These are phyloP conservation scores for Sporothrix brasiliensis DNA, from an alignment of 2,329 filamentous ascomycete genomes.

Conservation along the genomic window DNA sequence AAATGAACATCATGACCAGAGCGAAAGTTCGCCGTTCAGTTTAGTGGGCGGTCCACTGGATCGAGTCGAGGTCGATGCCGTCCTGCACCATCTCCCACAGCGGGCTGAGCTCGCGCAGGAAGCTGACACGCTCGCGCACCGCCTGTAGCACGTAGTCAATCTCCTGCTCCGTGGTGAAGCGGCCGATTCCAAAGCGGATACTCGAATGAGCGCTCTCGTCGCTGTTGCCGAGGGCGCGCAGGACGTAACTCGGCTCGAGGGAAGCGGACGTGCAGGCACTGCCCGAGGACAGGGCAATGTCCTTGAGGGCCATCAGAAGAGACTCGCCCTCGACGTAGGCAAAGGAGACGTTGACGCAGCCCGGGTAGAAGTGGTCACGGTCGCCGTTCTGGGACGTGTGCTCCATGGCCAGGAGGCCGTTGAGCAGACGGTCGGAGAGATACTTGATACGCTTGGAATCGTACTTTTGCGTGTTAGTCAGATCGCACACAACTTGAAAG, in stretches of 20 bases:
- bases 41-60: conserved; percentile 96
- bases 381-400: conserved; percentile 93
- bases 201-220: conserved; percentile 98
- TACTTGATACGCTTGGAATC: conserved; percentile 81
- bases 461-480: conserved; percentile 62
- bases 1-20: conserved; percentile 18
- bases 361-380: conserved; percentile 80
- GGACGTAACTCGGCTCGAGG: conserved; percentile 92
- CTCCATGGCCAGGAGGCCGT: conserved; percentile 83
- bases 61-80: conserved; percentile 90
- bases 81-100: conserved; percentile 98
- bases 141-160: conserved; percentile 98
- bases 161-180: conserved; percentile 92
- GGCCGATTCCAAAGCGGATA: conserved; percentile 95
- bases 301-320: conserved; percentile 95
- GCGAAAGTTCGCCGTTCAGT: neutral
- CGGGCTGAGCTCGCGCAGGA: conserved; percentile 91
- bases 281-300: conserved; percentile 94
- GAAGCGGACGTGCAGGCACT: conserved; percentile 97
- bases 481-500: conserved; percentile 15
- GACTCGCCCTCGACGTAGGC: conserved; percentile 98
- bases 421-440: conserved; percentile 80
- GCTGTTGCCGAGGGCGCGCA: conserved; percentile 90
- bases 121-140: conserved; percentile 84
- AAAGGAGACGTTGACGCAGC: conserved; percentile 97